Conservation (phyloP, 1,284 basidiomycete species). For the Albatrellus sp. region DNA sequence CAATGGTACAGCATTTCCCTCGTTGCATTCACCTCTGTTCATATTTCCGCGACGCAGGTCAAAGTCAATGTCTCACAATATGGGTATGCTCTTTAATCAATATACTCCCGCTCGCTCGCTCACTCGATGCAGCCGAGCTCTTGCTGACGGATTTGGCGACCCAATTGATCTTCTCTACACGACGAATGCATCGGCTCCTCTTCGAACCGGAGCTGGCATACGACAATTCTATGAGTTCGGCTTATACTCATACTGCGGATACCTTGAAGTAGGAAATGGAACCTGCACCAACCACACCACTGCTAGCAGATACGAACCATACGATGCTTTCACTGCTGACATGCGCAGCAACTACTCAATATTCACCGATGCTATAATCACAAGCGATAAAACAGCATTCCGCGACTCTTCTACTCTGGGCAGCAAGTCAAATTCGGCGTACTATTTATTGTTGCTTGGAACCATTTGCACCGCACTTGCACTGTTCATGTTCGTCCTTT, state of each 20-base stretch:
- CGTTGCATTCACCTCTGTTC: constrained; percentile 1
- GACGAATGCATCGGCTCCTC: constrained; percentile 48
- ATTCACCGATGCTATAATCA: constrained; percentile 43
- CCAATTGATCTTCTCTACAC: constrained; percentile 57
- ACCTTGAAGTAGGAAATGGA: constrained; percentile 44
- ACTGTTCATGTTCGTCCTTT: constrained; percentile 39
- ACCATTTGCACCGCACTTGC: constrained; percentile 55
- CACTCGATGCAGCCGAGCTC: constrained; percentile 28
- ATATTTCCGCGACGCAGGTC: constrained; percentile 29
- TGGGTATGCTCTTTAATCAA: constrained; percentile 32
- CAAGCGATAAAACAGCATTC: constrained; percentile 32
- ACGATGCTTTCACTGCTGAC: constrained; percentile 46
- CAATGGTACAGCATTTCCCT: constrained; percentile 41
- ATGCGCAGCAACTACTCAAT: constrained; percentile 50
- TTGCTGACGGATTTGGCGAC: constrained; percentile 39
- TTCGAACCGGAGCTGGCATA: constrained; percentile 43
- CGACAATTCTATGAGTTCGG: constrained; percentile 66
- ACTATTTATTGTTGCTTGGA: constrained; percentile 64
- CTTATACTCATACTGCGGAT: constrained; percentile 67
- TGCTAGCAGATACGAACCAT: constrained; percentile 50
- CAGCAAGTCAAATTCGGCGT: constrained; percentile 52
- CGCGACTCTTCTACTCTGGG: constrained; percentile 50
- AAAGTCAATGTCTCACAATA: constrained; percentile 58
- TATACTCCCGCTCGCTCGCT: constrained; percentile 8
- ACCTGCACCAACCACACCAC: constrained; percentile 51